Evolutionary conservation across 306 rosid genomes (phyloP).

Genomic region (Adenanthera pavonina): DNA sequence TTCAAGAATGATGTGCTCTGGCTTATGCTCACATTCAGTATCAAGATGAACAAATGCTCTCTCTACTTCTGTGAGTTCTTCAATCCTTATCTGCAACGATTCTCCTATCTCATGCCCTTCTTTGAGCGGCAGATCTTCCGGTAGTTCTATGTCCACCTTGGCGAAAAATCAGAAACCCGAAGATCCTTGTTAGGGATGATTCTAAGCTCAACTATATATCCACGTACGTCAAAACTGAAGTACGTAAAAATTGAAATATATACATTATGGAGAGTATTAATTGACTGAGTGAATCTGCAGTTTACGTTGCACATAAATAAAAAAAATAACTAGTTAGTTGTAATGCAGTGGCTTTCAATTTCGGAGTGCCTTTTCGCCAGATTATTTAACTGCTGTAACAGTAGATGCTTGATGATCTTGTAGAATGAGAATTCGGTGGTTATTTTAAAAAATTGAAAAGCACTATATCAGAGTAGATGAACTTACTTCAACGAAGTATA

Average conservation of each 20-base stretch:
- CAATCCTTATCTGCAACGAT: slow-evolving; percentile 59
- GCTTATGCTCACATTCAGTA: slow-evolving; percentile 54
- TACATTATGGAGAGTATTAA: background rate
- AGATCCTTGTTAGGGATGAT: background rate
- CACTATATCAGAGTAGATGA: too few relatives aligned
- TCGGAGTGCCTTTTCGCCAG: too few relatives aligned
- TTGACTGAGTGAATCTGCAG: too few relatives aligned
- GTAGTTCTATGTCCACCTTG: slow-evolving; percentile 77
- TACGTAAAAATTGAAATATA: background rate
- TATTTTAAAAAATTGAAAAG: too few relatives aligned
- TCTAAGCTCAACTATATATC: background rate
- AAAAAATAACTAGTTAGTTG: too few relatives aligned
- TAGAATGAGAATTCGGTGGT: too few relatives aligned
- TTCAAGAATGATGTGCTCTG: slow-evolving; percentile 47
- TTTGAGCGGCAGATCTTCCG: slow-evolving; percentile 63
- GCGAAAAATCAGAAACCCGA: background rate
- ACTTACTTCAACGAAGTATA: slow-evolving; percentile 74
- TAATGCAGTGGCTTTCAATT: too few relatives aligned
- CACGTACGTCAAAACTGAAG: background rate
- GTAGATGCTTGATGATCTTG: too few relatives aligned
- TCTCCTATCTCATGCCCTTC: slow-evolving; percentile 77
- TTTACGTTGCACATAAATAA: too few relatives aligned
- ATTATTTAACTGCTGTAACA: too few relatives aligned
- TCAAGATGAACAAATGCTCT: slow-evolving; percentile 66
- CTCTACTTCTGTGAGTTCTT: slow-evolving; percentile 68